Evolutionary conservation across 495 filamentous ascomycete species (phyloP).

Genomic region (Gamarada debralockiae): DNA sequence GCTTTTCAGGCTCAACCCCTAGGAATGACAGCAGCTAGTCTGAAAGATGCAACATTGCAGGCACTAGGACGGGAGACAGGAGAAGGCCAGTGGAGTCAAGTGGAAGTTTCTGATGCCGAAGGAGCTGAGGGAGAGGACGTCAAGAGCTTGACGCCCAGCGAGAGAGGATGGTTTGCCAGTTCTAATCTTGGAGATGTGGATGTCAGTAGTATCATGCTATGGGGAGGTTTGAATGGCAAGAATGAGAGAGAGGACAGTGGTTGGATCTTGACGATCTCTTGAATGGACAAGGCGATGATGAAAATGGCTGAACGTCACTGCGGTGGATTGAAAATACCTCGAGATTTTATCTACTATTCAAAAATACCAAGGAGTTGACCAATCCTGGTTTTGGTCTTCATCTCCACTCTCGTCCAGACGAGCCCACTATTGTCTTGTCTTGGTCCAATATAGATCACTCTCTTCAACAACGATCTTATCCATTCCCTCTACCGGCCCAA

Average conservation of each 20-base stretch:
- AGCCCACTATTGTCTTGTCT: constrained; percentile 15
- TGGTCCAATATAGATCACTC: constrained; percentile 42
- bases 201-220: constrained; percentile 46
- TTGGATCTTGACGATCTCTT: constrained; percentile 49
- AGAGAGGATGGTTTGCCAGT: constrained; percentile 45
- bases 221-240: constrained; percentile 43
- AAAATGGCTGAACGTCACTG: neutral
- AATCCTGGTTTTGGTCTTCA: too few species aligned
- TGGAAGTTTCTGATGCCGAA: constrained; percentile 36
- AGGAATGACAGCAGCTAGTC: constrained; percentile 43
- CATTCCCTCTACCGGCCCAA: constrained; percentile 43
- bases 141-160: constrained; percentile 29
- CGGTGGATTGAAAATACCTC: too few species aligned
- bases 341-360: too few species aligned
- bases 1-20: constrained; percentile 57
- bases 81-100: constrained; percentile 48
- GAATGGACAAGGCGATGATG: neutral
- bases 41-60: constrained; percentile 51
- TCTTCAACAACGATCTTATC: constrained; percentile 40
- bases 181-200: constrained; percentile 44
- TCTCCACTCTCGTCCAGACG: too few species aligned
- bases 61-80: constrained; percentile 46
- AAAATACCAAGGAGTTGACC: too few species aligned
- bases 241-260: constrained; percentile 45
- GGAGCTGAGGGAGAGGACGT: constrained; percentile 30